Evolutionary conservation across 2,329 filamentous ascomycete species (phyloP), one percentile per base, ranked within the genome.

Genomic region (Corinectria fuckeliana): DNA sequence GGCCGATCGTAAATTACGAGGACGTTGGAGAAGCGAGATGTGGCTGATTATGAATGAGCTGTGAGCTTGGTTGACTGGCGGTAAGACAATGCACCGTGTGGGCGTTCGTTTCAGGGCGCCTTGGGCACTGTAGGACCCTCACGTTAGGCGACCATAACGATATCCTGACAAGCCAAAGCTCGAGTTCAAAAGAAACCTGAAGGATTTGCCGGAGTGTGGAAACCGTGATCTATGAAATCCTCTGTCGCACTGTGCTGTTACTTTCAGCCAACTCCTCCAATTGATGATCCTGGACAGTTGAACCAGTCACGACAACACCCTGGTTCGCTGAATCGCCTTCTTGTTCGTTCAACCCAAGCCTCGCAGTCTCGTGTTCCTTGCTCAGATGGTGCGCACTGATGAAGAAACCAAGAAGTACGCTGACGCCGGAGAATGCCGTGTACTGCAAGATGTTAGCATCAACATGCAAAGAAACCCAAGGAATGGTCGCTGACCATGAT

Each of bases 331-430:
- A 1, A 3, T 9, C 42, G 3, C 8, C 5, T 2, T 9, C 10
- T 4, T 53, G 50, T 2, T 49, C 44, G 1, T 4, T 18, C 14
- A 70, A 60, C 1, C 68, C 68, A 25, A 70, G 48, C 1, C 61
- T 54, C 4, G 65, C 66, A n/a, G 50, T 47, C 21, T 65, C 58
- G 1, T 69, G 66, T n/a, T 69, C 60, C 23, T 59, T 57, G 34
- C 65, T 70, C 4, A 70, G 45, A 14, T 63, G 66, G 7, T 70
- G 61, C 1, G 65, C 68, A 14, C 51, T 57, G n/a, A 70, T 61
- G 21, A 69, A 61, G 44, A 70, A 60, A 8, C 65, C 55, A 2
- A 70, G 49, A 1, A 69, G 18, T 4, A 70, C 18, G 0, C 60
- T 60, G 4, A 59, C 34, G 1, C 58, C 55, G 0, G 66, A 62